Evolutionary conservation across 2,329 filamentous ascomycete species (phyloP), one percentile per base, ranked within the genome.

Genomic region (Neonectria sp.): DNA sequence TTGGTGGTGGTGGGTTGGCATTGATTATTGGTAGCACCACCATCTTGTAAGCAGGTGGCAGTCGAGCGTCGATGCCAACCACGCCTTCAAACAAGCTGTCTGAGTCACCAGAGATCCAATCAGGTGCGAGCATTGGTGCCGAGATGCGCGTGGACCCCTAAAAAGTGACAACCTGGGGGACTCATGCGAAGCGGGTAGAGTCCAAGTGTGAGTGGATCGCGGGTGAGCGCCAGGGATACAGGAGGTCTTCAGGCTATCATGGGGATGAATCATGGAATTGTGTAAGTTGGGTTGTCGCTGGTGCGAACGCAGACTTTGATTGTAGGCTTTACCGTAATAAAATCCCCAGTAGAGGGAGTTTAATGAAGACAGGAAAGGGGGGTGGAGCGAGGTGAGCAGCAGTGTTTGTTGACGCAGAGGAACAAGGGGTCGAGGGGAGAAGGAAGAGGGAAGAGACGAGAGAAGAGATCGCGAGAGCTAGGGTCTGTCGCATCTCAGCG

Each of bases 141-240:
- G 65, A 48, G 56, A 24, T 35, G 37, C 31, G 55, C 43, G 46
- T 55, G 55, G 72, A 75, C 72, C 73, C 73, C 64, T 72, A 72
- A 72, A 75, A 69, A 33, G 56, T 35, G 56, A 63, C 37, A 51
- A 52, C 37, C 55, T 33, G 63, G 63, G 68, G 65, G 64, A 63
- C 64, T 66, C 67, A 73, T 73, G 69, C 71, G 65, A 59, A 64
- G 73, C 72, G 72, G 71, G 65, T 72, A 53, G 58, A 48, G 35
- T n/a, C 31, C 37, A 55, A 52, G 65, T 57, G 62, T 60, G 69
- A 56, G 73, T 75, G 73, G 71, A 72, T 62, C 72, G 65, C 68
- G 72, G 72, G 65, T 73, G 71, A 74, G 65, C 56, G 61, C 67
- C 57, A 65, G 60, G 63, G 64, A 62, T 62, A n/a, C 15, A 40